Base-by-base conservation (phyloP, 2,329 filamentous ascomycete genomes). In the Alternaria brassicicola region DNA sequence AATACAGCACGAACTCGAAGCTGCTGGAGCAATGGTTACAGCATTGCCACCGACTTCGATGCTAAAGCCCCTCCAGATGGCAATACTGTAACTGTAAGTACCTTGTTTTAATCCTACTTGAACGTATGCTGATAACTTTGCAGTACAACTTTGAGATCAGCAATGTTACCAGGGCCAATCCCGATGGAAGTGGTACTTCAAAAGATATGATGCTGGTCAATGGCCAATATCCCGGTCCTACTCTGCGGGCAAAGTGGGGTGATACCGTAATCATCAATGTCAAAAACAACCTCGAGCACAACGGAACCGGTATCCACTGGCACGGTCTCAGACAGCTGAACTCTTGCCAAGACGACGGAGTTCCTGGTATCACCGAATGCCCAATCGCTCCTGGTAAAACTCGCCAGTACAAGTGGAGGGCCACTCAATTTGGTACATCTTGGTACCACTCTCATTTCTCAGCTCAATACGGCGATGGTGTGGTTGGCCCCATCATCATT, bases 151-250 rank as follows among this genome's bases (percentile, higher is more conserved):
- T 81, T 3, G 73, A 76, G 26, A 74, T 82, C 38, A 76, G 78
- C 3, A 80, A 81, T 52, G 72, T 71, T 4, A 80, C 79, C 4
- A 55, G 47, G 33, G 69, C 72, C 46, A 76, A 78, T 46, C 72
- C 76, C 2, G 78, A 81, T 66, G 79, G 79, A 33, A 61, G 66
- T 72, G 55, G 75, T 64, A 52, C 70, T 67, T 62, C 69, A 57
- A 45, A 76, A 68, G 57, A 49, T 12, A 76, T 72, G 66, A 69
- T 73, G 55, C 80, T 90, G 58, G 69, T 77, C 50, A 77, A 77
- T 28, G 85, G 84, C 8, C 82, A 86, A 41, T 88, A 85, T 59
- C 89, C 89, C 1, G 90, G 88, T 0, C 90, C 89, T 23, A 7
- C 54, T 63, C 4, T 74, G 17, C 68, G 71, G 51, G 72, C 67